Conservation (phyloP, 805 yeast genomes). For the Ogataea trehalophila region DNA sequence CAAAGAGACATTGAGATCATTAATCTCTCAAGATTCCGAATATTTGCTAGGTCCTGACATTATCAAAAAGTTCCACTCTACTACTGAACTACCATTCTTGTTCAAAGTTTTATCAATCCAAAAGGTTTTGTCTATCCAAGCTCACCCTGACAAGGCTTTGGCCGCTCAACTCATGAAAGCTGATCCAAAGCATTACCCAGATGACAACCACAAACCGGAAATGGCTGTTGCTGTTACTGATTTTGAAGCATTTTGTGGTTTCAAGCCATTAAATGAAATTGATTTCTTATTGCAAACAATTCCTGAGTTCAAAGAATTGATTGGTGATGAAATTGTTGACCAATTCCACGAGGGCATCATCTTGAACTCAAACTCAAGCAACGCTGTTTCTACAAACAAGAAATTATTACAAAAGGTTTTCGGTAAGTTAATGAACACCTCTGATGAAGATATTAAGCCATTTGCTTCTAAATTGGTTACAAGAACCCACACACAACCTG, state of each 20-base stretch:
- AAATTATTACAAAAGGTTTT: conserved; percentile 69
- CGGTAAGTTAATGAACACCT: conserved; percentile 76
- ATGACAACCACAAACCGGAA: conserved; percentile 98
- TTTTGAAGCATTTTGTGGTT: conserved; percentile 97
- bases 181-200: conserved; percentile 95
- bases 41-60: conserved; percentile 54
- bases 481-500: conserved; percentile 58
- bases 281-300: conserved; percentile 61
- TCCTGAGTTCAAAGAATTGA: conserved; percentile 71
- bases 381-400: conserved; percentile 55
- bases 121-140: conserved; percentile 93
- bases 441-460: conserved; percentile 50
- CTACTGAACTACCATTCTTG: conserved; percentile 77
- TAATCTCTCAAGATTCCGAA: conserved; percentile 57
- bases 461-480: conserved; percentile 62
- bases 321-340: conserved; percentile 56
- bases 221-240: conserved; percentile 97
- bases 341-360: conserved; percentile 49
- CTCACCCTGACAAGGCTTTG: conserved; percentile 91
- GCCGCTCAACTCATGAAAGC: conserved; percentile 69
- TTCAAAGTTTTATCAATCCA: conserved; percentile 92
- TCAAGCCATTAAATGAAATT: conserved; percentile 82
- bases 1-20: conserved; percentile 60
- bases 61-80: conserved; percentile 59
- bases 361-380: conserved; percentile 32